A percentile compares a stretch with the other conserved stretches of the same genome.
phyloP scores from a whole-genome alignment of 2,329 filamentous ascomycete genomes.

The Talaromyces atroroseus region DNA sequence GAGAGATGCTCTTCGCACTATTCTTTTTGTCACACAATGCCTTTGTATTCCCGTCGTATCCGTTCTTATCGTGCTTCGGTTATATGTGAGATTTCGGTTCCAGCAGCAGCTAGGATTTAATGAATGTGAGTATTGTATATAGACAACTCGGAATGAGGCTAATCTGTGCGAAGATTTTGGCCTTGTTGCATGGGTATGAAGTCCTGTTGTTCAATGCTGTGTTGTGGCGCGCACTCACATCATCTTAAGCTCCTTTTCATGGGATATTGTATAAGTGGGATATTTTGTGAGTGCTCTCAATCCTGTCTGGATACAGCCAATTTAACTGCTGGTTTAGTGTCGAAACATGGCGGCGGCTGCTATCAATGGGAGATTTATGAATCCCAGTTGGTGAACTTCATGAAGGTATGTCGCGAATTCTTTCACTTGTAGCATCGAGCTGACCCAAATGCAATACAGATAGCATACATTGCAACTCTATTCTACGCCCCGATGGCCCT shows the following conservation, averaged over 20 bases:
- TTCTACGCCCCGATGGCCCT: constrained; percentile 39
- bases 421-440: background rate
- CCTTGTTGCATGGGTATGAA: constrained; percentile 19
- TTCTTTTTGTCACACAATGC: constrained; percentile 32
- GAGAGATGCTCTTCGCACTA: constrained; percentile 24
- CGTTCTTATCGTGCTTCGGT: constrained; percentile 26
- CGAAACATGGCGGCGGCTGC: constrained; percentile 32
- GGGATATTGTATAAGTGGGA: constrained; percentile 23
- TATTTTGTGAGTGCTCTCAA: constrained; percentile 23
- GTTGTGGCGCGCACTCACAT: background rate
- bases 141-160: constrained; percentile 9
- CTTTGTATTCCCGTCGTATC: constrained; percentile 32
- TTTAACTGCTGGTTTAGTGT: constrained; percentile 22
- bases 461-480: constrained; percentile 34
- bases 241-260: constrained; percentile 15
- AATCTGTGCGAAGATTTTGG: constrained; percentile 13
- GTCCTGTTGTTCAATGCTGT: background rate
- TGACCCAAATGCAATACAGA: constrained; percentile 12
- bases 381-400: constrained; percentile 20
- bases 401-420: constrained; percentile 18
- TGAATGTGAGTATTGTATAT: constrained; percentile 27
- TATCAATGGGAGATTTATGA: constrained; percentile 23
- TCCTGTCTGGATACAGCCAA: constrained; percentile 10
- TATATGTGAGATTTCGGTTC: constrained; percentile 28
- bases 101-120: constrained; percentile 27